Evolutionary conservation across 73 alveolate species (phyloP).

Genomic region (Paramecium bursaria): DNA sequence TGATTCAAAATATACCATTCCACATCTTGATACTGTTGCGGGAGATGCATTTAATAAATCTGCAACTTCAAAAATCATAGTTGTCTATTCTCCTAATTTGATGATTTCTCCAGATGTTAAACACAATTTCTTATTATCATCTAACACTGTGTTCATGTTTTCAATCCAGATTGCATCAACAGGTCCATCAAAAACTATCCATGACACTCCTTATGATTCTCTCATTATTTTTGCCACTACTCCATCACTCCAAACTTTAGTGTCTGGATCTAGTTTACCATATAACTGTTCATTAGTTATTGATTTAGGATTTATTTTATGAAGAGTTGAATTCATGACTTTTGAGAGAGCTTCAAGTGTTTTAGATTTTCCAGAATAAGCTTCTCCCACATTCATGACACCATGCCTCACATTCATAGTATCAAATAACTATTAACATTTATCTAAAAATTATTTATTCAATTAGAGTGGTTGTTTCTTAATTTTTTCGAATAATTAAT

Average conservation of each 20-base stretch:
- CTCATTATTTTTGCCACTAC: slow-evolving; percentile 82
- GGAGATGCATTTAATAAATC: slow-evolving; percentile 95
- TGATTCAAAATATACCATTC: slow-evolving; percentile 93
- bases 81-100: slow-evolving; percentile 89
- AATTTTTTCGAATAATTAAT: slow-evolving; percentile 49
- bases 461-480: slow-evolving; percentile 76
- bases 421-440: slow-evolving; percentile 97
- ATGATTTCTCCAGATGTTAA: slow-evolving; percentile 86
- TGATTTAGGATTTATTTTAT: slow-evolving; percentile 81
- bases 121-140: slow-evolving; percentile 96
- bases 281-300: slow-evolving; percentile 78
- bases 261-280: slow-evolving; percentile 87
- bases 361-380: slow-evolving; percentile 73
- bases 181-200: slow-evolving; percentile 98
- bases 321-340: slow-evolving; percentile 30
- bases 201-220: slow-evolving; percentile 71
- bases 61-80: slow-evolving; percentile 94
- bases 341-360: slow-evolving; percentile 52
- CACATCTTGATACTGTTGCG: slow-evolving; percentile 97
- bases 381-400: slow-evolving; percentile 96
- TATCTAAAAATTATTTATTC: slow-evolving; percentile 87
- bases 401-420: slow-evolving; percentile 99
- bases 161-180: slow-evolving; percentile 99
- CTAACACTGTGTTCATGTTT: slow-evolving; percentile 97
- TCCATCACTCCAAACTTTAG: slow-evolving; percentile 86